Percentiles rank a stretch among this genome's conserved stretches.
These are phyloP conservation scores for Saccharomycopsis guyanensis DNA, from an alignment of 805 yeast genomes.

Conservation along the genomic window DNA sequence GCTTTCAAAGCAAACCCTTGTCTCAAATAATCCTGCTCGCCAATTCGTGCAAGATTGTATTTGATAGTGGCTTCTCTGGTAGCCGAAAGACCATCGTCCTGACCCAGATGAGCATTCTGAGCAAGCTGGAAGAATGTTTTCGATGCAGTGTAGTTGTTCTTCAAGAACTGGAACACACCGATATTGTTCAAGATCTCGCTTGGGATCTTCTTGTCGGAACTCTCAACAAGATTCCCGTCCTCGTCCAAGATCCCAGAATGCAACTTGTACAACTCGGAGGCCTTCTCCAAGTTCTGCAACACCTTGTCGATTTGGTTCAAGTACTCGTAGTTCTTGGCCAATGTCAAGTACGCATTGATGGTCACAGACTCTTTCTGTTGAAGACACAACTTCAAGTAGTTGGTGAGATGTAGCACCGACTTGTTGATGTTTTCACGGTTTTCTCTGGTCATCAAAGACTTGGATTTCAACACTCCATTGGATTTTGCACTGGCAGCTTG, in stretches of 20 bases:
- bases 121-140: conserved; percentile 47
- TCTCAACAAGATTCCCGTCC: conserved; percentile 23
- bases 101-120: conserved; percentile 26
- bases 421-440: conserved; percentile 33
- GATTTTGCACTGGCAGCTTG: conserved; percentile 20
- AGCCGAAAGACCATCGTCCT: conserved; percentile 18
- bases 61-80: conserved; percentile 37
- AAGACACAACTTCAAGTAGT: conserved; percentile 55
- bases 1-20: conserved; percentile 7
- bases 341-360: conserved; percentile 56
- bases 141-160: conserved; percentile 53
- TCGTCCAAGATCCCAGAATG: conserved; percentile 30
- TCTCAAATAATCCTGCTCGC: conserved; percentile 35
- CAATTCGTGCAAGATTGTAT: conserved; percentile 73
- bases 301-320: conserved; percentile 58
- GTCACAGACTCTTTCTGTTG: conserved; percentile 50
- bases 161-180: conserved; percentile 73
- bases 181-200: conserved; percentile 69
- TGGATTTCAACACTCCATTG: conserved; percentile 8
- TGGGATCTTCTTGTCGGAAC: conserved; percentile 31
- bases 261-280: conserved; percentile 42
- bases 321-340: conserved; percentile 65
- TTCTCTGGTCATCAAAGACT: conserved; percentile 22
- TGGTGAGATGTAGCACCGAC: conserved; percentile 60
- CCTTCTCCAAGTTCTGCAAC: conserved; percentile 51